Evolutionary conservation across 768 basidiomycete genomes (phyloP), one percentile per base, ranked within the genome.

Genomic region (Mycena sanguinolenta): DNA sequence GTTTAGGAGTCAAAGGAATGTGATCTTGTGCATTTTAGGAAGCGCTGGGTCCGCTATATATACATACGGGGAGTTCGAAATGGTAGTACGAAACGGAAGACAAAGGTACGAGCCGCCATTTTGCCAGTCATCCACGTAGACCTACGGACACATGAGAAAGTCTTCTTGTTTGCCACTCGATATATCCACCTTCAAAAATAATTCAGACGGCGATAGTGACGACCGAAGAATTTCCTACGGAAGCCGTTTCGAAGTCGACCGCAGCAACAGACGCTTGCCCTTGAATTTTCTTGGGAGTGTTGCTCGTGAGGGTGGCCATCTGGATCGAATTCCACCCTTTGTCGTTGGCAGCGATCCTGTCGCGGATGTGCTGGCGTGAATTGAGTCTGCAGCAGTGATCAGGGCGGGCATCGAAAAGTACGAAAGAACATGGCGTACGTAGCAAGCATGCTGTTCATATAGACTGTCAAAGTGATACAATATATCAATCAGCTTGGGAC

Each of bases 271-370:
- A 69, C 2, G 49, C 50, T 3, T 60, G 57, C 19, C 63, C 63
- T 21, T 30, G 60, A 19, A 58, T 69, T 23, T 32, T 58, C 23
- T 28, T 46, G 34, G 42, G 44, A 27, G 0, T 27, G 34, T 30
- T 46, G 46, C 10, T 36, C 25, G 55, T 1, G 17, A 72, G 19
- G 0, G 39, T 52, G 30, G 30, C 62, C 58, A 72, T 53, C 7
- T 50, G 62, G 49, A 72, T 67, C 30, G 71, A 65, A 59, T 69
- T 73, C 71, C 71, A 73, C 23, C 63, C 71, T 34, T 69, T 73
- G 71, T 69, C 71, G 58, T 6, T 23, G 19, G 30, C 32, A 3
- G 25, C 42, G 13, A 69, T 23, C 30, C 65, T 54, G 21, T 65
- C 38, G 5, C 71, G 67, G 19, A 53, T 46, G 54, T 25, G 54